These are phyloP conservation scores for Salix udensis DNA, from an alignment of 345 rosid species.

Conservation along the genomic window DNA sequence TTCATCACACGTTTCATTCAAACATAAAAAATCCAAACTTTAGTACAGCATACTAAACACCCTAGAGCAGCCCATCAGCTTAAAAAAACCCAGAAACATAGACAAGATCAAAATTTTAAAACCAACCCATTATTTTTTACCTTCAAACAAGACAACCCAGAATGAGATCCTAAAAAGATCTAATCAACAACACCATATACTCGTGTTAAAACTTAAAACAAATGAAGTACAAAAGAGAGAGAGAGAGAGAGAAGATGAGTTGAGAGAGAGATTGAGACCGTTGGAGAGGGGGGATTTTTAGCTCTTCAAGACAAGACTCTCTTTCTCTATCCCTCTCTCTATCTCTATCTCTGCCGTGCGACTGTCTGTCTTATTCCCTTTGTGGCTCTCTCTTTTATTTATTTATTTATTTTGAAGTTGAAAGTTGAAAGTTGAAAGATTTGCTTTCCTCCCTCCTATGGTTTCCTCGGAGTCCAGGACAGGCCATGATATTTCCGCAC, in stretches of 20 bases:
- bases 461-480: constrained; percentile 21
- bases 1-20: background rate
- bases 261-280: background rate
- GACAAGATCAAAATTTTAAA: background rate
- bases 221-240: background rate
- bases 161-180: background rate
- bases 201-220: background rate
- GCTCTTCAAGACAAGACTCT: background rate
- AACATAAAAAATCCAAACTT: background rate
- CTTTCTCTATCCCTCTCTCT: background rate
- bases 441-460: background rate
- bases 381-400: background rate
- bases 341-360: background rate
- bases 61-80: background rate
- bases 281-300: background rate
- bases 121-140: background rate
- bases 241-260: background rate
- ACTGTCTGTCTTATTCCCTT: background rate
- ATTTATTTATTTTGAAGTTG: constrained; percentile 9
- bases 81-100: background rate
- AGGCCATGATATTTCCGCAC: background rate
- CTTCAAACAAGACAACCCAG: background rate
- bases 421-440: constrained; percentile 13
- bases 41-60: background rate
- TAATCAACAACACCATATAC: background rate